These are phyloP conservation scores for Chlamydomonas asymmetrica DNA, from an alignment of 139 green algal genomes.

Conservation along the genomic window DNA sequence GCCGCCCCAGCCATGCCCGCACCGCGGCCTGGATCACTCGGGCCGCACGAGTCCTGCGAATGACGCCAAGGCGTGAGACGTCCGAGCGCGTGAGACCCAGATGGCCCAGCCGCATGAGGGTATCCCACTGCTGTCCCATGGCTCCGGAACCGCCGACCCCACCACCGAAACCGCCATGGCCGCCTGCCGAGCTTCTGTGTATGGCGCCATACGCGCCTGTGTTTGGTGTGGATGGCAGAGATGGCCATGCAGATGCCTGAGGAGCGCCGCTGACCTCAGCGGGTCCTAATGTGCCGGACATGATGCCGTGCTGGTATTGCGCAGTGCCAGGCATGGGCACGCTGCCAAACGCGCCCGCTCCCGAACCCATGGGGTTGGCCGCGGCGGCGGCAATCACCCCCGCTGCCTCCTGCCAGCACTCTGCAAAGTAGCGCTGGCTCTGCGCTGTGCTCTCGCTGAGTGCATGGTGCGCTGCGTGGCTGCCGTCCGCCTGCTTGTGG, in stretches of 20 bases:
- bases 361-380: too few relatives aligned
- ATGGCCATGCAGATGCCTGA: too few relatives aligned
- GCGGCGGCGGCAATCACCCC: background rate
- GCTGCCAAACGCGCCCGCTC: too few relatives aligned
- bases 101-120: conserved; percentile 22
- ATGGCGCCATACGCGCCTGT: too few relatives aligned
- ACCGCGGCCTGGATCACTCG: conserved; percentile 16
- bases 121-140: too few relatives aligned
- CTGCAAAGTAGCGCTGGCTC: conserved; percentile 7
- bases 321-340: too few relatives aligned
- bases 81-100: conserved; percentile 23
- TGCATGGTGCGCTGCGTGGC: background rate
- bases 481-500: conserved; percentile 1
- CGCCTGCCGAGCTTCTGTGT: too few relatives aligned
- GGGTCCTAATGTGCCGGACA: too few relatives aligned
- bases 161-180: background rate
- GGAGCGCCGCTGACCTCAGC: background rate
- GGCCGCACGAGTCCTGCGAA: background rate
- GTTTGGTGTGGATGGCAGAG: too few relatives aligned
- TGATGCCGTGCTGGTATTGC: too few relatives aligned
- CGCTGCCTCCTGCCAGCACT: conserved; percentile 13
- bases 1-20: conserved; percentile 18
- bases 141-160: background rate
- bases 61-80: conserved; percentile 5
- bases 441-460: background rate